Conservation (phyloP, 1,139 yeast genomes). For the Debaryomyces fabryi region DNA sequence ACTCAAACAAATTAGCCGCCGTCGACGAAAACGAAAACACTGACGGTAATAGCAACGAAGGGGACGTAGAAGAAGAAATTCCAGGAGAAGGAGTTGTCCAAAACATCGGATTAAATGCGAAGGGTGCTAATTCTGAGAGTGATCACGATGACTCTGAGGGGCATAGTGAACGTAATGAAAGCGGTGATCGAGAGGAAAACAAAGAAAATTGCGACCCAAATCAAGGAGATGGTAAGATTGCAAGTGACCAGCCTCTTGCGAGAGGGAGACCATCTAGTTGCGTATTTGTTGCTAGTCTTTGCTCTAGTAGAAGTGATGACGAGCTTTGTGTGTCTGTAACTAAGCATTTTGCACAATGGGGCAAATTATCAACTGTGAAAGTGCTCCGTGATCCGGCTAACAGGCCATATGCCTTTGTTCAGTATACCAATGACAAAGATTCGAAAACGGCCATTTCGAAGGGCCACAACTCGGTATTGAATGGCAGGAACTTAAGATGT, state of each 20-base stretch:
- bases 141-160: not conserved
- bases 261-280: slow-evolving; percentile 75
- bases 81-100: not conserved
- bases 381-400: slow-evolving; percentile 81
- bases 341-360: slow-evolving; percentile 67
- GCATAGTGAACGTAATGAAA: not conserved
- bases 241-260: slow-evolving; percentile 7
- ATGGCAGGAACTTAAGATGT: slow-evolving; percentile 80
- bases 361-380: slow-evolving; percentile 71
- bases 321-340: slow-evolving; percentile 70
- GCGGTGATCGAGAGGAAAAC: not conserved
- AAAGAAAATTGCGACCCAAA: slow-evolving; percentile 7
- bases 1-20: slow-evolving; percentile 9
- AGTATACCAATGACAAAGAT: slow-evolving; percentile 70
- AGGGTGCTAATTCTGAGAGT: not conserved
- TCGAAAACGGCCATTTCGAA: slow-evolving; percentile 67
- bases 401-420: slow-evolving; percentile 94
- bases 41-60: not conserved
- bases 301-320: slow-evolving; percentile 66
- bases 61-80: not conserved
- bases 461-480: slow-evolving; percentile 70
- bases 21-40: not conserved
- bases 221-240: not conserved
- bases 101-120: not conserved
- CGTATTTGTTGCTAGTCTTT: slow-evolving; percentile 83